These are phyloP conservation scores for Pichia sp. DNA, from an alignment of 1,139 yeast species.

Conservation along the genomic window DNA sequence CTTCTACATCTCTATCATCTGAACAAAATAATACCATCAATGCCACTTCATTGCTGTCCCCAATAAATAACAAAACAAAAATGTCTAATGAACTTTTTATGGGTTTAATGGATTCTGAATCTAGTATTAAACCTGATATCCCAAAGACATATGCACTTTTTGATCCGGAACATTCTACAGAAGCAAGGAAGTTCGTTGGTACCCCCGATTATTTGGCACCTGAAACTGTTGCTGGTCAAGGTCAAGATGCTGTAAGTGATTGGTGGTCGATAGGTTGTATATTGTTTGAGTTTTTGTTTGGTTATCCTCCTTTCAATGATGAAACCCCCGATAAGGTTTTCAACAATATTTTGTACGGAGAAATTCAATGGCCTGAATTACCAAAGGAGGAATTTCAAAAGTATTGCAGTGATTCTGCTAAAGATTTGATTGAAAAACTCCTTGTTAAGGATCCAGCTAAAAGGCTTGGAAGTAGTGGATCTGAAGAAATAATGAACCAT, in stretches of 20 bases:
- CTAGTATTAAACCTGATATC: constrained; percentile 3
- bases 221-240: constrained; percentile 81
- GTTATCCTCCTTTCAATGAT: constrained; percentile 94
- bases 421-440: constrained; percentile 60
- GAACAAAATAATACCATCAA: constrained; percentile 4
- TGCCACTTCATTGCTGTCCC: constrained; percentile 33
- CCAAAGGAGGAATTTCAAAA: constrained; percentile 44
- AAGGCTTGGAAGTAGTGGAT: constrained; percentile 72
- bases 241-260: constrained; percentile 83
- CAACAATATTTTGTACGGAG: constrained; percentile 64
- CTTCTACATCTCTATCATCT: constrained; percentile 37
- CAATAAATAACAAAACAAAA: constrained; percentile 21
- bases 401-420: constrained; percentile 60
- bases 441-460: constrained; percentile 54
- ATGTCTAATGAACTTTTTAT: not conserved
- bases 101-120: constrained; percentile 4
- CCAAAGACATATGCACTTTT: constrained; percentile 49
- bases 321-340: constrained; percentile 75
- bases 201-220: constrained; percentile 98
- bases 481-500: constrained; percentile 70
- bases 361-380: constrained; percentile 78
- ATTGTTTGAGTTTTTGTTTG: constrained; percentile 83
- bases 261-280: constrained; percentile 99
- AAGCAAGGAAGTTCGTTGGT: constrained; percentile 69
- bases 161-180: constrained; percentile 50